Evolutionary conservation across 208 protist species (phyloP).

Genomic region (Novymonas esmeraldas): DNA sequence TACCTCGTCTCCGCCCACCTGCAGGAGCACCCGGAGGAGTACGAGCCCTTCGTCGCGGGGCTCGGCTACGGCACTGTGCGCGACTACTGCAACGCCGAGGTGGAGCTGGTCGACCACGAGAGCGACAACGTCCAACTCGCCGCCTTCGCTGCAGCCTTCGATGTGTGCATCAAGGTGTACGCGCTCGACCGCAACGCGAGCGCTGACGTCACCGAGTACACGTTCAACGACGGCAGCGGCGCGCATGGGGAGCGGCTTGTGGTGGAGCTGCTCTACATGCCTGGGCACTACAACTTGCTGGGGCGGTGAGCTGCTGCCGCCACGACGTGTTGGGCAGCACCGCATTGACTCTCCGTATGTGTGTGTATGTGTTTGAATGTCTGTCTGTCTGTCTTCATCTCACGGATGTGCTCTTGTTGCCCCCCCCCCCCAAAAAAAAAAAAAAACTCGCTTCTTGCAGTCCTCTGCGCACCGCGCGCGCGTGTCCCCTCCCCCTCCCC

Average conservation of each 20-base stretch:
- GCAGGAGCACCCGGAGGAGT: slow-evolving; percentile 57
- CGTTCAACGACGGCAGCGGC: slow-evolving; percentile 22
- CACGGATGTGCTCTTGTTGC: too few relatives aligned
- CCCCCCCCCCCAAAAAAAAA: too few relatives aligned
- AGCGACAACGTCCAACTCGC: slow-evolving; percentile 84
- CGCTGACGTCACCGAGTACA: slow-evolving; percentile 31
- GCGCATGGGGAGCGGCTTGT: slow-evolving; percentile 4
- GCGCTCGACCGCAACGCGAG: slow-evolving; percentile 58
- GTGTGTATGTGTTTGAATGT: neutral
- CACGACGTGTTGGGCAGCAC: too few relatives aligned
- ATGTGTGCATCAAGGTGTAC: slow-evolving; percentile 56
- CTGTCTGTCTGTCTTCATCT: neutral
- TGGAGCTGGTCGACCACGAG: slow-evolving; percentile 79
- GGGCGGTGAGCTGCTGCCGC: too few relatives aligned
- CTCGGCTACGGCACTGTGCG: slow-evolving; percentile 58
- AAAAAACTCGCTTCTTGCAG: too few relatives aligned
- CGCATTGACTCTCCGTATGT: too few relatives aligned
- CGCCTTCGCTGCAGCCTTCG: slow-evolving; percentile 65
- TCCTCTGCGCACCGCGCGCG: too few relatives aligned
- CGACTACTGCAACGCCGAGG: slow-evolving; percentile 70
- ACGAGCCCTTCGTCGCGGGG: slow-evolving; percentile 77
- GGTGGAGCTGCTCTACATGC: slow-evolving; percentile 71
- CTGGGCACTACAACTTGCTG: slow-evolving; percentile 85
- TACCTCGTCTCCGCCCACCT: slow-evolving; percentile 80
- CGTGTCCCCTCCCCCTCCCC: too few relatives aligned